phyloP scores from a whole-genome alignment of 2,329 filamentous ascomycete genomes.

The Neoascochyta sp. region DNA sequence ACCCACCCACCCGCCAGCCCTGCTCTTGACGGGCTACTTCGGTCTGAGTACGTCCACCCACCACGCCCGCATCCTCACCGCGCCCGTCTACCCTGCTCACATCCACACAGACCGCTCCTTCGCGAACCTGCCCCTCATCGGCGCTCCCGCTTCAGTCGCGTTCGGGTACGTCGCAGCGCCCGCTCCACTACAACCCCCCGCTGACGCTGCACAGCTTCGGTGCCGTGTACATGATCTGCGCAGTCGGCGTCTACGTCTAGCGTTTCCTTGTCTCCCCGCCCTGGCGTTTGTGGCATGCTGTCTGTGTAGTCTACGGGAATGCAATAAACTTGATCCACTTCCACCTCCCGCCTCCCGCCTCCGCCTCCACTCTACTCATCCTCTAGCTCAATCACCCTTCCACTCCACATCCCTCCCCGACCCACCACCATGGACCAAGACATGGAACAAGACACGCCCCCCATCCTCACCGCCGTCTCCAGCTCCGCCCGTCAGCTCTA shows the following conservation, averaged over 20 bases:
- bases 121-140: conserved; percentile 70
- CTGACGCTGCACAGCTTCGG: conserved; percentile 65
- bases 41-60: conserved; percentile 65
- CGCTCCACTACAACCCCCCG: background rate
- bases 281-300: conserved; percentile 26
- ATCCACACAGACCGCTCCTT: conserved; percentile 75
- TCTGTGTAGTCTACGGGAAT: conserved; percentile 40
- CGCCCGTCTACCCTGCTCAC: conserved; percentile 45
- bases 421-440: conserved; percentile 35
- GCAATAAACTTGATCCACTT: conserved; percentile 32
- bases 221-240: conserved; percentile 97
- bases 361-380: conserved; percentile 6
- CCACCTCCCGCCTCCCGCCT: conserved; percentile 10
- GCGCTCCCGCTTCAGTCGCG: conserved; percentile 80
- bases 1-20: conserved; percentile 43
- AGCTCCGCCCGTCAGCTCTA: conserved; percentile 74
- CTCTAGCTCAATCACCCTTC: conserved; percentile 1
- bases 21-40: conserved; percentile 74
- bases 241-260: conserved; percentile 96
- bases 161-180: conserved; percentile 66
- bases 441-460: conserved; percentile 43
- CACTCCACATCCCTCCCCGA: conserved; percentile 1
- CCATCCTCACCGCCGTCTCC: conserved; percentile 69
- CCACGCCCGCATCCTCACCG: background rate
- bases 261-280: conserved; percentile 15